These are phyloP conservation scores for Tetrapisispora phaffii DNA, from an alignment of 805 yeast genomes.

Conservation along the genomic window DNA sequence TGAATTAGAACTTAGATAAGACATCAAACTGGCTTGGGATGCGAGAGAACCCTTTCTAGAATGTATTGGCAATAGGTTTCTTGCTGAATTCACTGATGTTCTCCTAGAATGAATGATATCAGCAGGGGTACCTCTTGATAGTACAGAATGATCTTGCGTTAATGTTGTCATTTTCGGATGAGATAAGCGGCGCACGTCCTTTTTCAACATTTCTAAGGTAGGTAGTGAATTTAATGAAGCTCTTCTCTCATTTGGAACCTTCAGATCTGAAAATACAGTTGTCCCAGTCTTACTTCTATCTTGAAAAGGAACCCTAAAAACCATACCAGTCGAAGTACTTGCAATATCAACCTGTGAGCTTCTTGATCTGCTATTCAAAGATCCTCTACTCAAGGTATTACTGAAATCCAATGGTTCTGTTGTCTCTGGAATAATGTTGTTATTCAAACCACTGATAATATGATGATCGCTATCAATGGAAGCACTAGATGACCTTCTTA, in stretches of 20 bases:
- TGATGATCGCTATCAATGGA: neutral
- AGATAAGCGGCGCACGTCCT: constrained; percentile 18
- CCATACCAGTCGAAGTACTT: constrained; percentile 29
- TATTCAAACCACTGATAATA: neutral
- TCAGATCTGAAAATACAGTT: neutral
- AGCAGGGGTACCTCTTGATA: neutral
- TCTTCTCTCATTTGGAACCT: constrained; percentile 4
- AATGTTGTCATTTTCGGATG: constrained; percentile 12
- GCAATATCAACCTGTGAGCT: constrained; percentile 8
- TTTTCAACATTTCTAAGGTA: neutral
- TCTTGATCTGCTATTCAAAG: neutral
- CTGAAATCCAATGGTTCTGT: neutral
- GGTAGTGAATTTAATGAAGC: constrained; percentile 10
- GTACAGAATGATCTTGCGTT: neutral
- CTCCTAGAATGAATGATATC: constrained; percentile 4
- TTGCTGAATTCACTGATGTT: constrained; percentile 7
- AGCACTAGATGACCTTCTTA: neutral
- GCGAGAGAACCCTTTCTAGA: constrained; percentile 34
- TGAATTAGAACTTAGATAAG: constrained; percentile 26
- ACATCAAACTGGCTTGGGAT: constrained; percentile 25
- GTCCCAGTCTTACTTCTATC: constrained; percentile 24
- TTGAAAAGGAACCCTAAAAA: constrained; percentile 63
- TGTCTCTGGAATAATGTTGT: neutral
- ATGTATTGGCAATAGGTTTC: constrained; percentile 11
- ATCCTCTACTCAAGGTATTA: neutral